Percentiles rank a stretch among this genome's conserved stretches.
Evolutionary conservation across 1,284 basidiomycete genomes (phyloP).

Genomic region (Cutaneotrichosporon cyanovorans): DNA sequence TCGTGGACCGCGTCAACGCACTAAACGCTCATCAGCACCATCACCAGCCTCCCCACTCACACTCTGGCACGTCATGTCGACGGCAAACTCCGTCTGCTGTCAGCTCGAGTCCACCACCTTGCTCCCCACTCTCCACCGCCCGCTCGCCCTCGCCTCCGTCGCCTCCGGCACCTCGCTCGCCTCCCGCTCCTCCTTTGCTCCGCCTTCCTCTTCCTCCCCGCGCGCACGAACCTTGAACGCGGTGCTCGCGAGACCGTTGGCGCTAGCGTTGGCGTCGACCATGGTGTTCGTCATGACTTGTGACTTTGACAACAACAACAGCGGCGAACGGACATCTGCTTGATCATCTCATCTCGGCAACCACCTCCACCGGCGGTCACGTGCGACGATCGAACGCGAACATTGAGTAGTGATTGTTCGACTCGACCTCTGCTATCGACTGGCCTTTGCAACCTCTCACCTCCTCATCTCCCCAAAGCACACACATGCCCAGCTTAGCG

Average conservation of each 20-base stretch:
- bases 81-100: conserved; percentile 45
- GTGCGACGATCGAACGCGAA: too few species aligned
- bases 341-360: not conserved
- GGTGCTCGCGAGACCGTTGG: conserved; percentile 21
- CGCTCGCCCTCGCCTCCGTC: too few species aligned
- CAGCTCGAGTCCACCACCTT: too few species aligned
- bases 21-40: conserved; percentile 19
- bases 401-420: too few species aligned
- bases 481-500: not conserved
- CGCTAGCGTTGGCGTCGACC: conserved; percentile 4
- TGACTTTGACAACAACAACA: not conserved
- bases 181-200: too few species aligned
- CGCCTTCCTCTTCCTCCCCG: too few species aligned
- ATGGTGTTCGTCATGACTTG: conserved; percentile 17
- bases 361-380: not conserved
- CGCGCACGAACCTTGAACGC: conserved; percentile 40
- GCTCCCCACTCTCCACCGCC: too few species aligned
- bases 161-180: too few species aligned
- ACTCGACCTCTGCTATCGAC: not conserved
- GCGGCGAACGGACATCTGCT: not conserved
- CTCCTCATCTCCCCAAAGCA: not conserved
- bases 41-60: conserved; percentile 17
- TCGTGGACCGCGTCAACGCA: conserved; percentile 42
- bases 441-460: not conserved
- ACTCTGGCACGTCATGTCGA: conserved; percentile 46